Evolutionary conservation across 768 basidiomycete genomes (phyloP).

Genomic region (Tubosaeta brunneosetosa): DNA sequence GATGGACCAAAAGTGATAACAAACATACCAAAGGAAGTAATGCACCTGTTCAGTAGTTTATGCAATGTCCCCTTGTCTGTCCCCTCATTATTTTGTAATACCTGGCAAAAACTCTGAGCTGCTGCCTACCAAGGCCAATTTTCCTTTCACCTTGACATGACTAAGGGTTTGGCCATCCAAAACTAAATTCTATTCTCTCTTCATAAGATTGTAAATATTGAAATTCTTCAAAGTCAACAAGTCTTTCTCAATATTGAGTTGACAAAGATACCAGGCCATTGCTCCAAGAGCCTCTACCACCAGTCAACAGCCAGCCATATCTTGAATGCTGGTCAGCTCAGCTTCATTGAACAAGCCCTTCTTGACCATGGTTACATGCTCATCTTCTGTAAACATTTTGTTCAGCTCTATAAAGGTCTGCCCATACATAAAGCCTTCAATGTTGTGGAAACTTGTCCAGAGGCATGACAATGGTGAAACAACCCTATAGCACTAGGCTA

Average conservation of each 20-base stretch:
- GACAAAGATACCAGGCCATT: conserved; percentile 92
- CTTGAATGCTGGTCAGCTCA: conserved; percentile 70
- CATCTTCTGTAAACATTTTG: conserved; percentile 52
- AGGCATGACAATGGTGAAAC: no score
- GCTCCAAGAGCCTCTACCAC: conserved; percentile 86
- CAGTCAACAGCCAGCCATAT: conserved; percentile 57
- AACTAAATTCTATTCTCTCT: conserved; percentile 75
- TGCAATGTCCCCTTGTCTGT: conserved; percentile 87
- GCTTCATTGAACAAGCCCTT: conserved; percentile 32
- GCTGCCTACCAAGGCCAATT: neutral
- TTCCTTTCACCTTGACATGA: conserved; percentile 74
- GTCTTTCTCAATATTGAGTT: conserved; percentile 94
- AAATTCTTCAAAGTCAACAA: conserved; percentile 96
- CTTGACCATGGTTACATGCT: conserved; percentile 44
- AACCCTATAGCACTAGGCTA: no score
- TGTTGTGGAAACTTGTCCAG: conserved; percentile 80
- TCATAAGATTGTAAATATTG: conserved; percentile 95
- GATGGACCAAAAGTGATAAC: conserved; percentile 7
- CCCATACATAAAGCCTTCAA: conserved; percentile 79
- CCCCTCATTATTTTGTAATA: conserved; percentile 90
- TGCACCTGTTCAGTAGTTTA: conserved; percentile 74
- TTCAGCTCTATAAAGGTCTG: conserved; percentile 66
- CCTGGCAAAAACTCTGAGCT: conserved; percentile 35
- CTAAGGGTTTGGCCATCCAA: conserved; percentile 94
- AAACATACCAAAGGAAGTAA: conserved; percentile 80